Conservation (phyloP, 345 rosid genomes). For the Eucalyptus regnans region DNA sequence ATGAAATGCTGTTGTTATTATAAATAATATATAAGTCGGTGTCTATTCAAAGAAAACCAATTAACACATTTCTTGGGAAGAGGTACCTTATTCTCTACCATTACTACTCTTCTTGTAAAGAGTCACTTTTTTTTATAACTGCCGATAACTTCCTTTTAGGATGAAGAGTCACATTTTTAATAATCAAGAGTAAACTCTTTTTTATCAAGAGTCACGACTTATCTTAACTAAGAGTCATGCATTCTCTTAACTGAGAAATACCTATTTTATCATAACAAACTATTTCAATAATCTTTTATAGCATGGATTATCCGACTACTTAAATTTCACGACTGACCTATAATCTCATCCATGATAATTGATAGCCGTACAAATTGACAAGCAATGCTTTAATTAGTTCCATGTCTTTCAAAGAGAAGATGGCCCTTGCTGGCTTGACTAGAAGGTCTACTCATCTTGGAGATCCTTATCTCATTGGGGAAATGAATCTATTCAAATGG, state of each 20-base stretch:
- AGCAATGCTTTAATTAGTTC: not conserved
- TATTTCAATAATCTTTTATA: too few species aligned
- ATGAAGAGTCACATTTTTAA: too few species aligned
- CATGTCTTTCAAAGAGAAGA: not conserved
- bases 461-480: not conserved
- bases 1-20: rapidly evolving
- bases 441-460: not conserved
- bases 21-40: too few species aligned
- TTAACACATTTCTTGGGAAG: rapidly evolving
- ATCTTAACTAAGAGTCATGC: too few species aligned
- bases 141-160: too few species aligned
- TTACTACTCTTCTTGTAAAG: too few species aligned
- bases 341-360: not conserved
- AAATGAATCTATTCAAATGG: not conserved
- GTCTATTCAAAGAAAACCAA: too few species aligned
- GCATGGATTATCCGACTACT: not conserved
- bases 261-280: too few species aligned
- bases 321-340: rapidly evolving
- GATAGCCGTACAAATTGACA: not conserved
- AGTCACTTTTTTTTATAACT: too few species aligned
- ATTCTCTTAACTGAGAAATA: too few species aligned
- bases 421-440: not conserved
- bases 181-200: too few species aligned
- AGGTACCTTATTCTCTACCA: rapidly evolving
- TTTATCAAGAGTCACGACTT: too few species aligned